phyloP scores from a whole-genome alignment of 2,329 filamentous ascomycete species.

The Ceratocystiopsis sp. region DNA sequence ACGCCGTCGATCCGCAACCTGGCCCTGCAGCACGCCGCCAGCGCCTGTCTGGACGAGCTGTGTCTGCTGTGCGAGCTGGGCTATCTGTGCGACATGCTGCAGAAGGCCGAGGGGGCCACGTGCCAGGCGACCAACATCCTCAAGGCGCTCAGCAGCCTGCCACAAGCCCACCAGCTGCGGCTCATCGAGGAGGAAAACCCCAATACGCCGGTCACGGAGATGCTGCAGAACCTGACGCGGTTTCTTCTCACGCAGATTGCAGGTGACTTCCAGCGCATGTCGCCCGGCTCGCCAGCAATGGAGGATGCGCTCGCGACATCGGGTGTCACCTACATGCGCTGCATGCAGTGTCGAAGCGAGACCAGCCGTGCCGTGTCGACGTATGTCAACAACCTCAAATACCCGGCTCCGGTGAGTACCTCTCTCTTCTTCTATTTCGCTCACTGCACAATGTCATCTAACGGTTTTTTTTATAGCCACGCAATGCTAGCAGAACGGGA shows the following conservation, averaged over 20 bases:
- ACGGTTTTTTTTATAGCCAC: not conserved
- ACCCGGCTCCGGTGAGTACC: conserved; percentile 35
- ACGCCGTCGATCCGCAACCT: conserved; percentile 77
- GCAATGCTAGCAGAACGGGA: conserved; percentile 21
- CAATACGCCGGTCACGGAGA: conserved; percentile 54
- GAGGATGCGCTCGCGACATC: conserved; percentile 58
- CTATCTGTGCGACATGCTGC: conserved; percentile 93
- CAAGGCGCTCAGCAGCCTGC: conserved; percentile 71
- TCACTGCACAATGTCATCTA: not conserved
- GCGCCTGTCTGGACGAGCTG: conserved; percentile 61
- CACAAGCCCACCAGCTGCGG: conserved; percentile 60
- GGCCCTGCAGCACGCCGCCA: conserved; percentile 75
- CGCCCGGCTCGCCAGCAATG: conserved; percentile 43
- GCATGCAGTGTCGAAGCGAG: conserved; percentile 75
- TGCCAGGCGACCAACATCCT: conserved; percentile 93
- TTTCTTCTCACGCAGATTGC: conserved; percentile 74
- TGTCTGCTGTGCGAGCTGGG: conserved; percentile 90
- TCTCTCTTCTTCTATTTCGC: not conserved
- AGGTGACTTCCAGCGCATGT: conserved; percentile 55
- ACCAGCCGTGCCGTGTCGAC: conserved; percentile 63
- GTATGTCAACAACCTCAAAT: conserved; percentile 73
- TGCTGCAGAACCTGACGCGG: conserved; percentile 72
- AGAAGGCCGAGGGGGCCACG: conserved; percentile 84
- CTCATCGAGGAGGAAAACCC: conserved; percentile 72
- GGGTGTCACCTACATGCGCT: conserved; percentile 59